Evolutionary conservation across 177 flowering plant species (phyloP).

Genomic region (Vitis hybrid): DNA sequence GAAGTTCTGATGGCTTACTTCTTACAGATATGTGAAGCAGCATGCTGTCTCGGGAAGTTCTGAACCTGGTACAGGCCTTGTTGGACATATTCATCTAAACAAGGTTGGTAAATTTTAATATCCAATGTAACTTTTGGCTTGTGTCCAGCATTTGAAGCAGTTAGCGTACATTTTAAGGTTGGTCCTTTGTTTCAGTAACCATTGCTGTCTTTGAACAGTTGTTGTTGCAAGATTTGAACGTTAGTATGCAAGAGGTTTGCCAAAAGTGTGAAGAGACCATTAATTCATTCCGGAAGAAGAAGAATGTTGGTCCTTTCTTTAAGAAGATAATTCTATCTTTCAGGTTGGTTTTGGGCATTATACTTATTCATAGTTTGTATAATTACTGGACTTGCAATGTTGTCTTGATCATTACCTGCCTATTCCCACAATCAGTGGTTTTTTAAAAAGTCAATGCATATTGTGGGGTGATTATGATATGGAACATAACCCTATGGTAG

Average conservation of each 20-base stretch:
- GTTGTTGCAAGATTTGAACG: slow-evolving; percentile 31
- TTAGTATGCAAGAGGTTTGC: slow-evolving; percentile 47
- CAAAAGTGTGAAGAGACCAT: slow-evolving; percentile 55
- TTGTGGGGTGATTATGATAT: no score
- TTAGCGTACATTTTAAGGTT: neutral
- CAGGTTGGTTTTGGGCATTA: slow-evolving; percentile 44
- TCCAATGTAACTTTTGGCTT: neutral
- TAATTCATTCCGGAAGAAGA: slow-evolving; percentile 45
- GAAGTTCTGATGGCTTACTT: slow-evolving; percentile 6
- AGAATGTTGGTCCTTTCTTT: slow-evolving; percentile 38
- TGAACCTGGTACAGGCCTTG: slow-evolving; percentile 51
- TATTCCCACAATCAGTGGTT: neutral
- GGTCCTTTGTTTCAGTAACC: neutral
- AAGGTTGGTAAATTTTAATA: slow-evolving; percentile 42
- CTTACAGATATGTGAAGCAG: slow-evolving; percentile 52
- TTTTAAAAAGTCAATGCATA: no score
- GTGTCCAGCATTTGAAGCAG: neutral
- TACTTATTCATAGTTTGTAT: neutral
- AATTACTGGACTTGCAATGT: neutral
- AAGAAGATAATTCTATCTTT: slow-evolving; percentile 38
- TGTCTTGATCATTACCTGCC: neutral
- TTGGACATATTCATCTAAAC: slow-evolving; percentile 82
- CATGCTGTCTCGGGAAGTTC: slow-evolving; percentile 24
- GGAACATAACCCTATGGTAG: no score
- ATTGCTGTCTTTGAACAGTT: slow-evolving; percentile 35